Conservation (phyloP, 805 yeast genomes). For the Myxozyma kluyveri region DNA sequence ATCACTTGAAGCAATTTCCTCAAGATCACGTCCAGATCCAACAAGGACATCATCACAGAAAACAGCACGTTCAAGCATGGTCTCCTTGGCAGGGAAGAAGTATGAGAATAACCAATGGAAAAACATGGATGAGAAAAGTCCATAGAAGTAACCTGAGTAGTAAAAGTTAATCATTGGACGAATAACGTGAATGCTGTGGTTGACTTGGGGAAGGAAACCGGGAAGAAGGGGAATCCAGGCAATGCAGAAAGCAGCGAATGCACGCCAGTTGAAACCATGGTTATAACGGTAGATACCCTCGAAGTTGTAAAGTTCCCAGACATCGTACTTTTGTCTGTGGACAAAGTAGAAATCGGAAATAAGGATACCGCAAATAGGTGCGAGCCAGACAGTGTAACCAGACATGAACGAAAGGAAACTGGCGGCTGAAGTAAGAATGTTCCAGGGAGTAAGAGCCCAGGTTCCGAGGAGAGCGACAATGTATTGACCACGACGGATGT, state of each 20-base stretch:
- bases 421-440: slow-evolving; percentile 63
- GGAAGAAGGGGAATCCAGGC: slow-evolving; percentile 32
- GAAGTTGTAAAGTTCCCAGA: slow-evolving; percentile 44
- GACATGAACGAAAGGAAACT: slow-evolving; percentile 76
- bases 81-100: slow-evolving; percentile 23
- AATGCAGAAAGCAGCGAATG: slow-evolving; percentile 41
- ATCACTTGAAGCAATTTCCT: slow-evolving; percentile 5
- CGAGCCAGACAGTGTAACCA: slow-evolving; percentile 78
- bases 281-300: slow-evolving; percentile 45
- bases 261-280: slow-evolving; percentile 47
- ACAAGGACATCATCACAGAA: slow-evolving; percentile 12
- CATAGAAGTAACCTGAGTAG: slow-evolving; percentile 32
- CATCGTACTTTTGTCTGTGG: slow-evolving; percentile 43
- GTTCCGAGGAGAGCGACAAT: slow-evolving; percentile 70
- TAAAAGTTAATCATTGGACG: slow-evolving; percentile 23
- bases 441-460: slow-evolving; percentile 76
- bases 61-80: slow-evolving; percentile 19
- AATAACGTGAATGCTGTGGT: slow-evolving; percentile 4
- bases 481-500: slow-evolving; percentile 60
- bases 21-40: slow-evolving; percentile 11
- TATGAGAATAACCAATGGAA: slow-evolving; percentile 16
- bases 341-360: slow-evolving; percentile 43
- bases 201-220: slow-evolving; percentile 26
- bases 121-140: slow-evolving; percentile 23
- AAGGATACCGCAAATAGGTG: slow-evolving; percentile 78